A percentile compares a stretch with the other conserved stretches of the same genome.
Conservation (phyloP, 257 asterid species). For the Oldenlandia corymbosa region DNA sequence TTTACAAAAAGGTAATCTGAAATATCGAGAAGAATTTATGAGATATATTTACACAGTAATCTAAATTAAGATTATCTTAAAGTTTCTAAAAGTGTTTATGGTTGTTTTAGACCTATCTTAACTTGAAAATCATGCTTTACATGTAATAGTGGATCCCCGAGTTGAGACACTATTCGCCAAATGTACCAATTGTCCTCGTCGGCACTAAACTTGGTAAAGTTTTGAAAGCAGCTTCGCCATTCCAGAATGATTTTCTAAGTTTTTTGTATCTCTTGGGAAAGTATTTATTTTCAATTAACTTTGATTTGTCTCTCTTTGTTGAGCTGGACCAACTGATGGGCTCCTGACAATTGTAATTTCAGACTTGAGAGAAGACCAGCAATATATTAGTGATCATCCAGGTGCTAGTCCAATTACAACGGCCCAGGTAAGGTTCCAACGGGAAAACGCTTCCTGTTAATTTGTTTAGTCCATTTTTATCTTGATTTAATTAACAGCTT, state of each 20-base stretch:
- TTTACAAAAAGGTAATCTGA: conserved; percentile 55
- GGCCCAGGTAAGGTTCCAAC: conserved; percentile 42
- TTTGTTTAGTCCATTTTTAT: neutral
- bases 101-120: neutral
- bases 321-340: neutral
- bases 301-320: too few species aligned
- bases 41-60: too few species aligned
- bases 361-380: conserved; percentile 85
- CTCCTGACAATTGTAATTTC: neutral
- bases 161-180: conserved; percentile 67
- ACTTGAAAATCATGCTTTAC: neutral
- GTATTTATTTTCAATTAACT: neutral
- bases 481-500: neutral
- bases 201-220: conserved; percentile 77
- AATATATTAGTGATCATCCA: conserved; percentile 66
- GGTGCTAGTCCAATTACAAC: conserved; percentile 58
- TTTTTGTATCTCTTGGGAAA: too few species aligned
- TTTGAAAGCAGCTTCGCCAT: too few species aligned
- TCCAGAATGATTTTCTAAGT: too few species aligned
- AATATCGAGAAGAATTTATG: too few species aligned
- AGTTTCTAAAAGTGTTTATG: too few species aligned
- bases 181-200: conserved; percentile 70
- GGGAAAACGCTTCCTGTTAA: neutral
- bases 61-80: too few species aligned
- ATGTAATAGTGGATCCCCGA: conserved; percentile 69